These are phyloP conservation scores for Cutaneotrichosporon sp. DNA, from an alignment of 1,284 basidiomycete species.

Conservation along the genomic window DNA sequence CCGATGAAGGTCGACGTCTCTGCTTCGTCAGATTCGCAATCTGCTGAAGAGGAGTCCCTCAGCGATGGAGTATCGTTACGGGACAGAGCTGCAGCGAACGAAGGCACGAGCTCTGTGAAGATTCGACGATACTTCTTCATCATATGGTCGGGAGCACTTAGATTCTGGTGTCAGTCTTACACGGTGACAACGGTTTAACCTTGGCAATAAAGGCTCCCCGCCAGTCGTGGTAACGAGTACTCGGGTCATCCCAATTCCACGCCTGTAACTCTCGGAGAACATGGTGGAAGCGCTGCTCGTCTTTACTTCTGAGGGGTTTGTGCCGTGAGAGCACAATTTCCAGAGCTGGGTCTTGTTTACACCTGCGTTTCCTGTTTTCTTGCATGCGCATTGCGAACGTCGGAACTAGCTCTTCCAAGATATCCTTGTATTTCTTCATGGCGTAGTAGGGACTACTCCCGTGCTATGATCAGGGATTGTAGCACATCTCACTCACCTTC, in stretches of 20 bases:
- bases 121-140: neutral
- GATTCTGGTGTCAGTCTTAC: neutral
- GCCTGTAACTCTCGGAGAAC: neutral
- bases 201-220: neutral
- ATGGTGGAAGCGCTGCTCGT: neutral
- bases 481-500: no score
- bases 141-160: neutral
- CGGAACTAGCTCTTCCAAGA: neutral
- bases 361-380: neutral
- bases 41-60: no score
- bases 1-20: no score
- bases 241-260: neutral
- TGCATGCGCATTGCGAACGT: neutral
- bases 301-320: no score
- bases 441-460: neutral
- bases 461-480: no score
- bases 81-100: neutral
- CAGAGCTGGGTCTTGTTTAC: neutral
- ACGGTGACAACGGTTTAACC: neutral
- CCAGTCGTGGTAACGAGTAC: neutral
- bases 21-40: no score
- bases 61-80: neutral
- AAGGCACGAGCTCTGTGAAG: neutral
- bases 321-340: no score
- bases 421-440: neutral